phyloP scores from a whole-genome alignment of 805 yeast species.

The Priceomyces castillae region DNA sequence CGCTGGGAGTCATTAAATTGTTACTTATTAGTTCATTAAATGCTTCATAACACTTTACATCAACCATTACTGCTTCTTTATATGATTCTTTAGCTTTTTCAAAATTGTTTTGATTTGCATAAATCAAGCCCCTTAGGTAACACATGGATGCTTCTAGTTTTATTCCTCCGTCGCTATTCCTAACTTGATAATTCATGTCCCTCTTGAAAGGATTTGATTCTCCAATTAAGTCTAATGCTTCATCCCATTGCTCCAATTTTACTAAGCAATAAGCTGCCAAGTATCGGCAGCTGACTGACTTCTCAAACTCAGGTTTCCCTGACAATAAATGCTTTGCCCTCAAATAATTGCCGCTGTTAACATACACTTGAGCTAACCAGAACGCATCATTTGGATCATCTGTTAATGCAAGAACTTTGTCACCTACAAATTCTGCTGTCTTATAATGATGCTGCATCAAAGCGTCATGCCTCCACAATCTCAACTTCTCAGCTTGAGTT shows the following conservation, averaged over 20 bases:
- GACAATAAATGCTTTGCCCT: slow-evolving; percentile 73
- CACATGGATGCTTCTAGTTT: slow-evolving; percentile 86
- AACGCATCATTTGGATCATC: slow-evolving; percentile 90
- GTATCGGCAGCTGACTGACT: slow-evolving; percentile 74
- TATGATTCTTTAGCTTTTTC: slow-evolving; percentile 84
- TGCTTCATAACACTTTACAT: slow-evolving; percentile 91
- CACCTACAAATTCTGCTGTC: slow-evolving; percentile 90
- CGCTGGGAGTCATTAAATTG: slow-evolving; percentile 74
- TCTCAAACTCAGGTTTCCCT: slow-evolving; percentile 50
- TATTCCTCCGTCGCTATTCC: slow-evolving; percentile 76
- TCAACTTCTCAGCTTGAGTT: slow-evolving; percentile 78
- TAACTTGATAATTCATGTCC: slow-evolving; percentile 37
- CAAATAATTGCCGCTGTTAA: slow-evolving; percentile 68
- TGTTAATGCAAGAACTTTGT: slow-evolving; percentile 81
- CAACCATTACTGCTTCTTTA: slow-evolving; percentile 81
- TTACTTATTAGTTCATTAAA: slow-evolving; percentile 73
- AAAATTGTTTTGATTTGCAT: slow-evolving; percentile 77
- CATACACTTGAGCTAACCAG: slow-evolving; percentile 92
- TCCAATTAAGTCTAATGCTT: slow-evolving; percentile 82
- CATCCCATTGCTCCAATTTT: slow-evolving; percentile 77
- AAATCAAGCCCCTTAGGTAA: slow-evolving; percentile 78
- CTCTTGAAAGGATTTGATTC: slow-evolving; percentile 71
- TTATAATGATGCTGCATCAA: slow-evolving; percentile 85
- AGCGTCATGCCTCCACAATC: slow-evolving; percentile 94
- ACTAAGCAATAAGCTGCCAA: slow-evolving; percentile 72